Evolutionary conservation across 2,329 filamentous ascomycete genomes (phyloP), one percentile per base, ranked within the genome.

Genomic region (Epichloe gansuensis): DNA sequence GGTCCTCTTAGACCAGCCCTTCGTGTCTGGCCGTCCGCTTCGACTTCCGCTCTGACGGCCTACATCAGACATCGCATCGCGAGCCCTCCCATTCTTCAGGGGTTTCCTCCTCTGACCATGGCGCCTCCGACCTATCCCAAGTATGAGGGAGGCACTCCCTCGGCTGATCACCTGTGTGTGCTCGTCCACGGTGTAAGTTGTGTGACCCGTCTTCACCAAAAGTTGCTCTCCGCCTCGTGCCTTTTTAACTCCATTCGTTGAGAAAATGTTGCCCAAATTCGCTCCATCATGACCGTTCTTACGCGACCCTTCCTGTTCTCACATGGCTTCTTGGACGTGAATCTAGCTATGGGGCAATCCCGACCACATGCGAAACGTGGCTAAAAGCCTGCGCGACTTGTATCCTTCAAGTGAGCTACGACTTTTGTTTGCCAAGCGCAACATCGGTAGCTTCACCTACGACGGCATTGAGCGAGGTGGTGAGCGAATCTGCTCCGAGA

Each of bases 301-400:
- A 3, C 27, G 8, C 27, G 27, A 31, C 8, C 27, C 27, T 25
- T 39, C 11, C 12, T 45, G 4, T 50, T 15, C 49, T 50, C 35
- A 53, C 48, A 39, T 11, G 3, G 7, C 44, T 5, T 23, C 31
- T 39, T 53, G 25, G 9, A 11, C 40, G 11, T 15, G 5, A 34
- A 17, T 48, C 21, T 57, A 87, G 69, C 74, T 90, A 57, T 91
- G 87, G 87, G 87, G 87, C 21, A 87, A 88, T 57, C 87, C 87
- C 1, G 73, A 74, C 47, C 86, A 93, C 66, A 78, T 91, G 68
- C 74, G 74, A 54, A 81, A 78, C 52, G 73, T 91, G 54, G 83
- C 82, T 53, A 80, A 81, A 56, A 73, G 77, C 8, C 69, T 93
- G 7, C 78, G 82, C 55, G 74, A 76, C 27, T 71, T 77, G 54